Evolutionary conservation across 2,329 filamentous ascomycete species (phyloP).

Genomic region (Pseudogymnoascus sp.): DNA sequence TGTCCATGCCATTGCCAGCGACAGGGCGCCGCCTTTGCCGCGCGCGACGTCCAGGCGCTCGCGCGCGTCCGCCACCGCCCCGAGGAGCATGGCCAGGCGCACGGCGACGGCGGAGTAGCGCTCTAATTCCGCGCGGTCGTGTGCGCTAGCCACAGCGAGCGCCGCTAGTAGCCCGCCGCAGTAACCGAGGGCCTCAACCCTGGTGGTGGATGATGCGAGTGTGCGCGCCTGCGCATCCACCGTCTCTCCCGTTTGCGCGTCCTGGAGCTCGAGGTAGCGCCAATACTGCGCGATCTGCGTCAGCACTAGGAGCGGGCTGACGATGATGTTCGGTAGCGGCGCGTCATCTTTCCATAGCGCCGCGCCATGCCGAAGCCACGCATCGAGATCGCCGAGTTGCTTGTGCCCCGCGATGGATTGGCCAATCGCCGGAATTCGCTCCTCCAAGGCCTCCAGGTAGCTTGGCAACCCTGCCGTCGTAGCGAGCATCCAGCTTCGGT

Average conservation of each 20-base stretch:
- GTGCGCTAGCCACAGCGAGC: constrained; percentile 31
- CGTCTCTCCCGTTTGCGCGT: neutral
- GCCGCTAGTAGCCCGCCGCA: constrained; percentile 34
- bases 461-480: too few relatives aligned
- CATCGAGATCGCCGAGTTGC: too few relatives aligned
- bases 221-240: neutral
- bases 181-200: constrained; percentile 30
- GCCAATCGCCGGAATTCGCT: too few relatives aligned
- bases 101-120: constrained; percentile 33
- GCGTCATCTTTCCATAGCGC: neutral
- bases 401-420: too few relatives aligned
- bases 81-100: constrained; percentile 34
- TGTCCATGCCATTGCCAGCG: constrained; percentile 12
- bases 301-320: constrained; percentile 34
- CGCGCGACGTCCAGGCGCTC: constrained; percentile 18
- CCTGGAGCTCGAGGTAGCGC: constrained; percentile 24
- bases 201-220: neutral
- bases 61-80: constrained; percentile 31
- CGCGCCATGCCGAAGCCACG: too few relatives aligned
- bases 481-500: too few relatives aligned
- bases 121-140: constrained; percentile 25
- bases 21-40: constrained; percentile 14
- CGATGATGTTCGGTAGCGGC: constrained; percentile 28
- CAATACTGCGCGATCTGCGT: constrained; percentile 33
- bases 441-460: too few relatives aligned